Evolutionary conservation across 768 basidiomycete species (phyloP).

Genomic region (Suillus weaverae): DNA sequence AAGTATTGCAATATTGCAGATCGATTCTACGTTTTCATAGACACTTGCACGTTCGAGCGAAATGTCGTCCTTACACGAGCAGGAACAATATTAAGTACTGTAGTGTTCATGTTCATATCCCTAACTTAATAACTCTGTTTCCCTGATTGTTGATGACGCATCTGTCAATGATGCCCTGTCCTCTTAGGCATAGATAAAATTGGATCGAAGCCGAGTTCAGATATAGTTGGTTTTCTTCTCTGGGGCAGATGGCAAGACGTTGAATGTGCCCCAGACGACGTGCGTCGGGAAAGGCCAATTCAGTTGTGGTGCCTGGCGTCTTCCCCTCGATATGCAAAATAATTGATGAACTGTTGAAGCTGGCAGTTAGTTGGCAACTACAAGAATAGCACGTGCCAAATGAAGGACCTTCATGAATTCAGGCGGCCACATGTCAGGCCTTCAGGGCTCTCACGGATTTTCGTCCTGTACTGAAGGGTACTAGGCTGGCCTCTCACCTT

Average conservation of each 20-base stretch:
- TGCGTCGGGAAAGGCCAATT: constrained; percentile 72
- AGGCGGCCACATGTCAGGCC: constrained; percentile 60
- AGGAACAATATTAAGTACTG: background rate
- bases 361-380: background rate
- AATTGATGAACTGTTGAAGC: constrained; percentile 53
- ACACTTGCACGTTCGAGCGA: background rate
- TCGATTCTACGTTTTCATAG: background rate
- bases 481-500: constrained; percentile 47
- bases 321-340: constrained; percentile 54
- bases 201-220: constrained; percentile 74
- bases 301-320: constrained; percentile 35
- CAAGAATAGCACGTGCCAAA: background rate
- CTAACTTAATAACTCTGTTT: background rate
- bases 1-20: background rate
- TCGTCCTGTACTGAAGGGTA: constrained; percentile 50
- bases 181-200: constrained; percentile 59
- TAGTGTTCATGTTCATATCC: background rate
- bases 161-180: background rate
- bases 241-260: constrained; percentile 58
- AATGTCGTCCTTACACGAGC: background rate
- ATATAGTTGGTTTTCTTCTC: constrained; percentile 68
- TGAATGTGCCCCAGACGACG: constrained; percentile 70
- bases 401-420: constrained; percentile 57
- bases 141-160: background rate
- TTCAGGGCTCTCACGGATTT: constrained; percentile 39